Conservation (phyloP, 2,329 filamentous ascomycete genomes). For the Pyrenophora tritici-repentis region DNA sequence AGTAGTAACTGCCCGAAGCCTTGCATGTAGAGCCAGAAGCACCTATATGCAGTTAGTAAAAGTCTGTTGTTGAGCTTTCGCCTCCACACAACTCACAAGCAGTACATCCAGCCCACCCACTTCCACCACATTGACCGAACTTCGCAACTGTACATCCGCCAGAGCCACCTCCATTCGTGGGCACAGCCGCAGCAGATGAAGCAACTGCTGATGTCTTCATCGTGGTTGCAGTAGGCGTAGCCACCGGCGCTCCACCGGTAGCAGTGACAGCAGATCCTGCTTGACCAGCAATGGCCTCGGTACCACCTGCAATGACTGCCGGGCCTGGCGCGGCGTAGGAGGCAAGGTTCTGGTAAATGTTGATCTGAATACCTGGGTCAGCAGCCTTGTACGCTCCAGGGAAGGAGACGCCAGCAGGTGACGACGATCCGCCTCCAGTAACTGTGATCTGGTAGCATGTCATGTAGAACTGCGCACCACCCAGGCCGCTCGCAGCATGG, state of each 20-base stretch:
- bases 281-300: conserved; percentile 35
- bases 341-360: conserved; percentile 60
- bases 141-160: conserved; percentile 26
- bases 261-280: conserved; percentile 28
- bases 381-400: conserved; percentile 62
- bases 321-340: conserved; percentile 60
- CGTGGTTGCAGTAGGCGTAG: conserved; percentile 19
- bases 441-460: conserved; percentile 64
- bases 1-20: conserved; percentile 6
- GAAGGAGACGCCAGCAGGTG: conserved; percentile 53
- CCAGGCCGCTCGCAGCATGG: conserved; percentile 52
- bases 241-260: conserved; percentile 20
- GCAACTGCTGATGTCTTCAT: conserved; percentile 11
- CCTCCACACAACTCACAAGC: conserved; percentile 5
- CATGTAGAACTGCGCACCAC: conserved; percentile 54
- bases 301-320: conserved; percentile 40
- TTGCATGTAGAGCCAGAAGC: conserved; percentile 10
- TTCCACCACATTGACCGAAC: conserved; percentile 44
- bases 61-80: too few relatives aligned
- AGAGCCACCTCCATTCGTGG: conserved; percentile 16
- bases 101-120: conserved; percentile 8
- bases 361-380: conserved; percentile 64
- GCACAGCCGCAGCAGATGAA: conserved; percentile 16
- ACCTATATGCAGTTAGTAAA: conserved; percentile 4
- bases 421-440: conserved; percentile 58